Evolutionary conservation across 75 land plant genomes (phyloP).

Genomic region (Sequoia sempervirens): DNA sequence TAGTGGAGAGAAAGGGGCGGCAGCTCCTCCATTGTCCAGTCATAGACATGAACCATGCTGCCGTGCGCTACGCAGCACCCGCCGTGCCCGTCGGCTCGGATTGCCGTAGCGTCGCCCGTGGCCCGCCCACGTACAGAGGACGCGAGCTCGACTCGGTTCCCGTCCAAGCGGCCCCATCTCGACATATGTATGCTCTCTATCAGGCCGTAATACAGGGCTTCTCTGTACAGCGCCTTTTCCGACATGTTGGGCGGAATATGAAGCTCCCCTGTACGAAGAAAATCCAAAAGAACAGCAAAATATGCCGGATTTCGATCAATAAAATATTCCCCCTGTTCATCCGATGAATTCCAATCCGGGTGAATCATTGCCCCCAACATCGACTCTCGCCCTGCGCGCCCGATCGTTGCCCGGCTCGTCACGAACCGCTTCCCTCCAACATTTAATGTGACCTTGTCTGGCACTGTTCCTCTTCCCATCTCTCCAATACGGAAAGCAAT

Average conservation of each 20-base stretch:
- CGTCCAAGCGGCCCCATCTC: constrained; percentile 75
- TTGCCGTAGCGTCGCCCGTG: constrained; percentile 85
- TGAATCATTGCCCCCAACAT: constrained; percentile 72
- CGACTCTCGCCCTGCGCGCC: constrained; percentile 83
- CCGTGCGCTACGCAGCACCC: constrained; percentile 95
- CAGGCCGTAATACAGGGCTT: constrained; percentile 81
- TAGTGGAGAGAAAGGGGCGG: constrained; percentile 72
- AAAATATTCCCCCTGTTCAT: constrained; percentile 36
- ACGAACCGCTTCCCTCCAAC: constrained; percentile 82
- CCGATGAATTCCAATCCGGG: constrained; percentile 44
- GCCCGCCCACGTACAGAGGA: constrained; percentile 61
- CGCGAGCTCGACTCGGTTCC: constrained; percentile 52
- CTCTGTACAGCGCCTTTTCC: constrained; percentile 64
- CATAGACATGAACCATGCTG: constrained; percentile 86
- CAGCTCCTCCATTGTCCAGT: constrained; percentile 75
- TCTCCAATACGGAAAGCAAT: not conserved
- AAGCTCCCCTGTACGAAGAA: constrained; percentile 87
- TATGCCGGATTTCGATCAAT: constrained; percentile 85
- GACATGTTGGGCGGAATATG: constrained; percentile 58
- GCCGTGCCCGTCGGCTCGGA: constrained; percentile 83
- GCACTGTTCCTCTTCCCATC: not conserved
- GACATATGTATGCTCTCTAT: constrained; percentile 61
- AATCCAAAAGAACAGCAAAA: constrained; percentile 79
- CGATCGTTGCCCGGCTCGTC: constrained; percentile 80
- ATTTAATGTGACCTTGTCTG: constrained; percentile 55